phyloP scores from a whole-genome alignment of 441 rosid genomes.

The Jatropha podagrica region DNA sequence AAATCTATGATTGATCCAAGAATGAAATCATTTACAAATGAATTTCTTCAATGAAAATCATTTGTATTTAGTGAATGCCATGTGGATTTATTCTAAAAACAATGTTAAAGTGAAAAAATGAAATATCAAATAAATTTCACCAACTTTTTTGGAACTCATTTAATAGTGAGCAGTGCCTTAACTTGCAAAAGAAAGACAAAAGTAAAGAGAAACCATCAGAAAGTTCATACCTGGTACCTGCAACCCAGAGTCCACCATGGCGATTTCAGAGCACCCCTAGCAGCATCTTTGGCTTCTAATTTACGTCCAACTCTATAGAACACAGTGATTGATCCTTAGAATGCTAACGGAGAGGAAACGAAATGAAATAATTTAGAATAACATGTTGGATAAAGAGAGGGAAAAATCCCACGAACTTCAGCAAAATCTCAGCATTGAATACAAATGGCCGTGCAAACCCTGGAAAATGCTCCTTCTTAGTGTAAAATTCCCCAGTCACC shows the following conservation, averaged over 20 bases:
- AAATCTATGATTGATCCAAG: no score
- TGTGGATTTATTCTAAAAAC: no score
- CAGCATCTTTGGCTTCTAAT: constrained; percentile 86
- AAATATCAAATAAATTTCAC: no score
- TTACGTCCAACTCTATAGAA: constrained; percentile 62
- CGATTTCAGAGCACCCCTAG: constrained; percentile 82
- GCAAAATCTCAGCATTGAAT: constrained; percentile 73
- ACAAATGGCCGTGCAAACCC: constrained; percentile 86
- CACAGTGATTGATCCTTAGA: constrained; percentile 11
- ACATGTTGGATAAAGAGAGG: neutral
- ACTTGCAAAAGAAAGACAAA: neutral
- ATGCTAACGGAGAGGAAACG: neutral
- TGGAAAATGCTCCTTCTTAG: constrained; percentile 71
- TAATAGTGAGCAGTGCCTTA: no score
- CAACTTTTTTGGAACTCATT: no score
- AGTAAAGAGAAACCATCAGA: neutral
- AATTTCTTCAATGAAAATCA: no score
- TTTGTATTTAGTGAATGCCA: no score
- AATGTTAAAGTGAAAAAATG: no score
- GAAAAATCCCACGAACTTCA: constrained; percentile 54
- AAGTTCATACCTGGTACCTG: constrained; percentile 51
- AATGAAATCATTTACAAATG: no score
- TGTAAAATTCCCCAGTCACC: constrained; percentile 79
- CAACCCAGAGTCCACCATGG: constrained; percentile 99
- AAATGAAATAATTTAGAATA: constrained; percentile 13